phyloP scores from a whole-genome alignment of 345 rosid species.

The Ceriops zippeliana region DNA sequence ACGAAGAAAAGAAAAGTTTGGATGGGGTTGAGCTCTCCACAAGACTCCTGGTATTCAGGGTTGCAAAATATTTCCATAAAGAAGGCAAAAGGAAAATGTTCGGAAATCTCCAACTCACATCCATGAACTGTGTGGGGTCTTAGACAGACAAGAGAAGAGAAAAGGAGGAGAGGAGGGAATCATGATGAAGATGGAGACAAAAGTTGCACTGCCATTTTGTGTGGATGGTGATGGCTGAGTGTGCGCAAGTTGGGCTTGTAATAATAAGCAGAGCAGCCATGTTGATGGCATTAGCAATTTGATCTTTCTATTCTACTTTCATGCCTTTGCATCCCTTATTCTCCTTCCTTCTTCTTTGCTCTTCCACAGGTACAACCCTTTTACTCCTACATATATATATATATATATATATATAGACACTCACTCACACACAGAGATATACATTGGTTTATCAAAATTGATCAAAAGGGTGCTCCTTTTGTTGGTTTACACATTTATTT shows the following conservation, averaged over 20 bases:
- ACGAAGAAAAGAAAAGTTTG: too few relatives aligned
- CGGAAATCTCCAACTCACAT: too few relatives aligned
- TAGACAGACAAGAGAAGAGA: too few relatives aligned
- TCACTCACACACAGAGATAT: too few relatives aligned
- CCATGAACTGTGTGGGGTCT: too few relatives aligned
- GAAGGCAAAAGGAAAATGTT: too few relatives aligned
- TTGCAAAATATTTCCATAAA: too few relatives aligned
- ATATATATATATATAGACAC: too few relatives aligned
- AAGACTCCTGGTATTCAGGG: too few relatives aligned
- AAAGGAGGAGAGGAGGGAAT: not conserved
- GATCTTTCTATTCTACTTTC: constrained; percentile 52
- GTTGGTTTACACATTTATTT: not conserved
- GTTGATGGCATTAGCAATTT: constrained; percentile 49
- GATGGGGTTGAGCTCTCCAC: too few relatives aligned
- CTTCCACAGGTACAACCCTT: constrained; percentile 39
- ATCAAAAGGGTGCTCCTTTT: not conserved
- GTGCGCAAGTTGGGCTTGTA: constrained; percentile 57
- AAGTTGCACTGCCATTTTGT: constrained; percentile 26
- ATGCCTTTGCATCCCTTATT: constrained; percentile 51
- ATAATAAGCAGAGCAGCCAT: constrained; percentile 45
- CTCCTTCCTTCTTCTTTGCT: constrained; percentile 47
- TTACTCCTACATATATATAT: not conserved
- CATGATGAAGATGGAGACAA: constrained; percentile 17
- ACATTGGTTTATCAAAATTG: not conserved
- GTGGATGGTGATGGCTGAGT: constrained; percentile 59